Base-by-base conservation (phyloP, 139 green algal species). In the Tetradesmus lagerheimii region DNA sequence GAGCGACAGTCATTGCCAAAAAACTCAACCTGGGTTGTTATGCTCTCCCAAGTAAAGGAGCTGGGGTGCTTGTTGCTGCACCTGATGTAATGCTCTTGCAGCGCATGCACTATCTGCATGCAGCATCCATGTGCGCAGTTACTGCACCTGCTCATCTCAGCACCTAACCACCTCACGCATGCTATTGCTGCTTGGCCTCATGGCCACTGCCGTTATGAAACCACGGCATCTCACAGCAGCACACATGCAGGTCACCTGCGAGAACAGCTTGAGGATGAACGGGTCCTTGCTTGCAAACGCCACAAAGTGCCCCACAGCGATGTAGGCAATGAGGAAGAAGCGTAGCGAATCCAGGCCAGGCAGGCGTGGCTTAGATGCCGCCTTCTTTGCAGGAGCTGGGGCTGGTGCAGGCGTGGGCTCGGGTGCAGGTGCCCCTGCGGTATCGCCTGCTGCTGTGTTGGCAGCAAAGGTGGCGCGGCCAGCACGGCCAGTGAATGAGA, bases 311-410 rank as follows among this genome's bases (percentile, higher is more conserved):
- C 87, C 87, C 27, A 87, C 78, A 27, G 35, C 87, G 38, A 91
- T 91, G 87, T 91, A 91, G 16, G 87, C 87, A 80, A 91, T 91
- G 4, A 91, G 57, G n/a, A 86, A 86, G 87, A 91, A 91, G 14
- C 87, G 57, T 14, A 91, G 57, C 1, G 87, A 91, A 41, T 91
- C 87, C 25, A 91, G 57, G 15, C 87, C 78, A 31, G 87, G 87
- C 50, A 91, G 38, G 37, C 87, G 87, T 0, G 87, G 87, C 87
- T 91, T 91, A 35, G 78, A 87, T 27, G 53, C 75, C 38, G 35
- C 38, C 50, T 87, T 87, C 37, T 47, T 35, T 81, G 66, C n/a
- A n/a, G 80, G 80, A 29, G 43, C 41, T 34, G 45, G 47, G 35
- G 31, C 80, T 27, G 80, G 50, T 76, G 47, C 31, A 45, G 81